A percentile compares a stretch with the other conserved stretches of the same genome.
These are phyloP conservation scores for Penicillium ochrochloron DNA, from an alignment of 495 filamentous ascomycete species.

Conservation along the genomic window DNA sequence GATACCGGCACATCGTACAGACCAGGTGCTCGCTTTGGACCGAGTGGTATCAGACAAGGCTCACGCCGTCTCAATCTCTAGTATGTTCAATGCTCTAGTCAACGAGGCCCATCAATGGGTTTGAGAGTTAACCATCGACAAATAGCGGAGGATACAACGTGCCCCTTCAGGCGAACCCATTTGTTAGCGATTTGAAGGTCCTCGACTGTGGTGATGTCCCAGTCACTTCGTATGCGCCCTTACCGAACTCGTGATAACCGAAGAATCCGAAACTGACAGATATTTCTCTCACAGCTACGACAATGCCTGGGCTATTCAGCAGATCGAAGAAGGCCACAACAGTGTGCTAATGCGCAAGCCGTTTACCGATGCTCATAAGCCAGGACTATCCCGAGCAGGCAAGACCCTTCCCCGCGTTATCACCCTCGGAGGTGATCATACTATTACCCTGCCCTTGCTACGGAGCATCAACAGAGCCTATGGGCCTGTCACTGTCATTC, in stretches of 20 bases:
- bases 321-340: conserved; percentile 70
- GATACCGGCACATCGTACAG: conserved; percentile 76
- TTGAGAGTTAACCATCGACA: neutral
- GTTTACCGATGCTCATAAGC: conserved; percentile 48
- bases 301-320: conserved; percentile 73
- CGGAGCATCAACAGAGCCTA: conserved; percentile 70
- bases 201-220: conserved; percentile 80
- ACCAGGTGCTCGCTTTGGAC: conserved; percentile 84
- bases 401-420: conserved; percentile 66
- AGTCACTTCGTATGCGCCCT: conserved; percentile 54
- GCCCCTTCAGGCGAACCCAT: conserved; percentile 62
- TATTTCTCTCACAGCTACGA: conserved; percentile 48
- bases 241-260: neutral
- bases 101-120: neutral
- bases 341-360: conserved; percentile 57
- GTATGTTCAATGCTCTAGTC: conserved; percentile 45
- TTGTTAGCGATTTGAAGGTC: conserved; percentile 66
- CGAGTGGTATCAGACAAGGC: conserved; percentile 80
- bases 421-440: conserved; percentile 70
- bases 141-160: conserved; percentile 65
- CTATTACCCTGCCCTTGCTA: conserved; percentile 64
- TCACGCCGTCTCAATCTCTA: conserved; percentile 71
- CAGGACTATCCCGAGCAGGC: conserved; percentile 57
- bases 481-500: conserved; percentile 69
- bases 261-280: neutral